Evolutionary conservation across 345 rosid species (phyloP), one percentile per base, ranked within the genome.

Genomic region (Murraya paniculata): DNA sequence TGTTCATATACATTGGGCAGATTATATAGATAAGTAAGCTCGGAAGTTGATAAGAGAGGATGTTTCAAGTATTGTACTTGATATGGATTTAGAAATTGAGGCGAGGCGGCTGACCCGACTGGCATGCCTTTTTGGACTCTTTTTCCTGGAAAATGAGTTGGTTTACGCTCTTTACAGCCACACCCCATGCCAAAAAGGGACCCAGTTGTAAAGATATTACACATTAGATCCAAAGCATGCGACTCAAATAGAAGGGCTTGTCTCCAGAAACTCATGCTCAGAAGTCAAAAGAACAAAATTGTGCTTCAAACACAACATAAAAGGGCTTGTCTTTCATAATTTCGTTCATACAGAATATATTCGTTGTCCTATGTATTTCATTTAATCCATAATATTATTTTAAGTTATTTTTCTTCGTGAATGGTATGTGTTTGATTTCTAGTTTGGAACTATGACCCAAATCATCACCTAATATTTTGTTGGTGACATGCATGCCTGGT

Each of bases 91-190:
- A 61, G 65, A 28, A 41, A 50, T 4, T 16, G 16, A 31, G 71
- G 35, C 21, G 22, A 25, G 78, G 81, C 78, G 75, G 84, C 78
- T 50, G 55, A 27, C 39, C 35, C 33, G 27, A 59, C 25, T 21
- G n/a, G 58, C 27, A 25, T 24, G 57, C 71, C 72, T n/a, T 73
- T 66, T 72, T 81, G 50, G 80, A 81, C 62, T 53, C 22, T 28
- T 24, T 18, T 67, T 19, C 64, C 18, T 56, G 68, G 9, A 81
- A 25, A 19, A 64, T 77, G 80, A 81, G 78, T 73, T 67, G 78
- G 66, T 59, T 73, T 2, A 45, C 56, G 36, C 74, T 77, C 75
- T 77, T 81, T 77, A 81, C 81, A 81, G 75, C 84, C 77, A 61
- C 48, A 57, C 48, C 61, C 22, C 57, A 41, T 67, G 56, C 64